Conservation (phyloP, 495 filamentous ascomycete genomes). For the Clohesyomyces aquaticus region DNA sequence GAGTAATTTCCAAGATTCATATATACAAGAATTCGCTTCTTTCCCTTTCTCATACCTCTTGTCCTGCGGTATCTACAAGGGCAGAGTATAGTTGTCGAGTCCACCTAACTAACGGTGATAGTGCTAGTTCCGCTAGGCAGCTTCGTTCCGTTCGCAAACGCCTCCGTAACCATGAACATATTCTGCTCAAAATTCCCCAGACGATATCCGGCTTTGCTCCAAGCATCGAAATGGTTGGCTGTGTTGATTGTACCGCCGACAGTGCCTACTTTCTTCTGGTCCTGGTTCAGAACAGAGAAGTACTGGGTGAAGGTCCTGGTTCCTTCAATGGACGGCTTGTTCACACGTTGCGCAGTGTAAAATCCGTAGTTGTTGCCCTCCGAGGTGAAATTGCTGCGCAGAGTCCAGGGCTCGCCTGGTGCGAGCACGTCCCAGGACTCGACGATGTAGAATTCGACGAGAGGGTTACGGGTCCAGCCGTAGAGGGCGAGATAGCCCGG, state of each 20-base stretch:
- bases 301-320: constrained; percentile 66
- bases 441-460: constrained; percentile 68
- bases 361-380: constrained; percentile 38
- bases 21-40: too few relatives aligned
- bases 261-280: constrained; percentile 49
- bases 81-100: too few relatives aligned
- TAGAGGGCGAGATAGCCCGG: constrained; percentile 65
- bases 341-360: constrained; percentile 25
- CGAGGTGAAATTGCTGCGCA: constrained; percentile 14
- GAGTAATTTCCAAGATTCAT: too few relatives aligned
- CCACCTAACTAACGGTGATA: constrained; percentile 14
- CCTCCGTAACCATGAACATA: constrained; percentile 54
- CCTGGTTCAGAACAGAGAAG: constrained; percentile 59
- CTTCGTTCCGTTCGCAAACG: constrained; percentile 47
- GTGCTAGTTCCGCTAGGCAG: constrained; percentile 14
- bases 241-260: constrained; percentile 55
- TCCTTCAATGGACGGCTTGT: constrained; percentile 58
- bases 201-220: constrained; percentile 44
- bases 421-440: constrained; percentile 60
- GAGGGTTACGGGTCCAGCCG: constrained; percentile 63
- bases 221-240: constrained; percentile 46
- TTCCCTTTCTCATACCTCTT: too few relatives aligned
- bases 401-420: constrained; percentile 40
- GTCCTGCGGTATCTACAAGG: too few relatives aligned
- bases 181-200: constrained; percentile 42